Conservation (phyloP, 2,329 filamentous ascomycete genomes). For the Conoideocrella luteorostrata region DNA sequence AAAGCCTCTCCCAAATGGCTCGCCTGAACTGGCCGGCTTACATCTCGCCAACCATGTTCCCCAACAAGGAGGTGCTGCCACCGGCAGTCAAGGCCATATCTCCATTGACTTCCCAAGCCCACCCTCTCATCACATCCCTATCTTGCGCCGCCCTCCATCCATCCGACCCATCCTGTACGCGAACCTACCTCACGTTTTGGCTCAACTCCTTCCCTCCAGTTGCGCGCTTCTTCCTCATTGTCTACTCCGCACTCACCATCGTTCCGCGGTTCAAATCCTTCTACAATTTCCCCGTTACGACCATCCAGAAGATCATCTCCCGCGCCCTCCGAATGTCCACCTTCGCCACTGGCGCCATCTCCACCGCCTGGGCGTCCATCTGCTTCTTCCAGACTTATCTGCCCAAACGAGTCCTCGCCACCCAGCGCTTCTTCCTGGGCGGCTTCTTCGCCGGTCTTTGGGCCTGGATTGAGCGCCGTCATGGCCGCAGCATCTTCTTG, state of each 20-base stretch:
- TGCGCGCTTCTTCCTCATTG: constrained; percentile 67
- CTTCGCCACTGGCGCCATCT: constrained; percentile 72
- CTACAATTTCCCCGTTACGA: constrained; percentile 61
- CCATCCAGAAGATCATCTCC: constrained; percentile 59
- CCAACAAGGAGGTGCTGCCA: constrained; percentile 60
- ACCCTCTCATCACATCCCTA: constrained; percentile 77
- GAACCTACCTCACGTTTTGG: constrained; percentile 83
- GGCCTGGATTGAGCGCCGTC: constrained; percentile 66
- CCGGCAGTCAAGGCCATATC: constrained; percentile 60
- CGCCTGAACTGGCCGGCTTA: constrained; percentile 79
- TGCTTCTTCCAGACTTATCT: constrained; percentile 82
- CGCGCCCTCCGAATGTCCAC: constrained; percentile 67
- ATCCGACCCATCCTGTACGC: constrained; percentile 76
- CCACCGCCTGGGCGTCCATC: constrained; percentile 79
- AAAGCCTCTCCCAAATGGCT: constrained; percentile 76
- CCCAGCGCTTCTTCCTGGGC: constrained; percentile 82
- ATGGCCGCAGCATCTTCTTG: constrained; percentile 64
- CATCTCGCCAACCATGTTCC: constrained; percentile 81
- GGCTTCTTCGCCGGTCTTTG: constrained; percentile 82
- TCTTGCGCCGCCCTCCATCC: constrained; percentile 90
- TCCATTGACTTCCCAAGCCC: constrained; percentile 75
- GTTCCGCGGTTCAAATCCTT: constrained; percentile 62
- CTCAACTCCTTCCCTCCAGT: constrained; percentile 74
- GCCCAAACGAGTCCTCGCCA: constrained; percentile 67
- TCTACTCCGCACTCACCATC: constrained; percentile 63